Evolutionary conservation across 441 rosid species (phyloP), one percentile per base, ranked within the genome.

Genomic region (Biscutella laevigata): DNA sequence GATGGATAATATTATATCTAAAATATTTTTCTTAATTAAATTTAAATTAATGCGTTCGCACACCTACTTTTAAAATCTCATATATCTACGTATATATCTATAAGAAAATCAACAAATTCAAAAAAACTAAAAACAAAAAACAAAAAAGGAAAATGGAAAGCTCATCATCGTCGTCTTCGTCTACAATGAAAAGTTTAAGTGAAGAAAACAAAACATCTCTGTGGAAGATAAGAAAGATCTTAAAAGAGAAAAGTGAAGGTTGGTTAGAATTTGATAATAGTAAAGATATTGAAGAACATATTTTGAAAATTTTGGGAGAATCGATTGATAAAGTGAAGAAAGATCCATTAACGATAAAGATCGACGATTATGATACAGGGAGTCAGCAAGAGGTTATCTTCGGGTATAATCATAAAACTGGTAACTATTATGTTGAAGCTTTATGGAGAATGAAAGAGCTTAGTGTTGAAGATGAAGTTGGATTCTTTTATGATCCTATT

Each of bases 391-490:
- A 43, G 10, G 48, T 21, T 10, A 36, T 21, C 8, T 35, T 62
- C 0, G 60, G 54, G 14, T 62, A 43, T 14, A 2, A 35, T 35
- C 25, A 28, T 20, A 0, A 43, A 14, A 13, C 60, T 53, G 33
- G 44, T 5, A 4, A 4, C 4, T 62, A 43, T 44, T 53, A 43
- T 54, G 2, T 43, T 43, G 58, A 37, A 29, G 0, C 5, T 0
- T 9, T 52, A 42, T 2, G 11, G 47, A 61, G 46, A 14, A 3
- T 61, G 39, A 14, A 11, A 24, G 30, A 51, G 12, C 52, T 61
- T 51, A 4, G n/a, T 51, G 52, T 33, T 51, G 59, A 59, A 41
- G 59, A 51, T 35, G 59, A 61, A 12, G 19, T 50, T n/a, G 65
- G 65, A 22, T 30, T 50, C 0, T 49, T 49, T 42, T 60, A 50